Conservation (phyloP, 495 filamentous ascomycete genomes). For the Venustampulla echinocandica region DNA sequence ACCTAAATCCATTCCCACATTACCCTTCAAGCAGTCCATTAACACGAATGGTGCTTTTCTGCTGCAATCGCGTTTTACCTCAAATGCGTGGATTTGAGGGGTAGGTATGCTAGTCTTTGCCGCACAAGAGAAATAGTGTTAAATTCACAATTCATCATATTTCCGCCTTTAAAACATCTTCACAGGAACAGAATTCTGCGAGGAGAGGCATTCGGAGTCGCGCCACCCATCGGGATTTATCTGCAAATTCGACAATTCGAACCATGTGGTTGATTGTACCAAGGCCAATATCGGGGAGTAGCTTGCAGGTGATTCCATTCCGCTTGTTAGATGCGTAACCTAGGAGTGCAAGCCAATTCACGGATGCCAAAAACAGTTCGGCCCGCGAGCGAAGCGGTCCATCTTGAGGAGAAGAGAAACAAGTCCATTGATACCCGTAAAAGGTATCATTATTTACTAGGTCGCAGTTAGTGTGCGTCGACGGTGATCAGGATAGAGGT, state of each 20-base stretch:
- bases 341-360: slow-evolving; percentile 5
- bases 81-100: slow-evolving; percentile 15
- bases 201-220: slow-evolving; percentile 3
- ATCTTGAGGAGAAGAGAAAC: slow-evolving; percentile 1
- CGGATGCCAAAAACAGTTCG: slow-evolving; percentile 4
- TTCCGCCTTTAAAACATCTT: slow-evolving; percentile 5
- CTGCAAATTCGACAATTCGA: slow-evolving; percentile 10
- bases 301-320: slow-evolving; percentile 8
- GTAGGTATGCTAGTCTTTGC: slow-evolving; percentile 8
- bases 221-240: slow-evolving; percentile 14
- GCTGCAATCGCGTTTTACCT: slow-evolving; percentile 6
- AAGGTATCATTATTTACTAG: slow-evolving; percentile 1
- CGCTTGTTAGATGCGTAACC: slow-evolving; percentile 4
- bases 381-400: slow-evolving; percentile 1
- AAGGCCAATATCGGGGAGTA: slow-evolving; percentile 4
- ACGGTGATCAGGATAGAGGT: too few relatives aligned
- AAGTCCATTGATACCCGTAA: slow-evolving; percentile 5
- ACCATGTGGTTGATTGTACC: slow-evolving; percentile 12
- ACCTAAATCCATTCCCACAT: slow-evolving; percentile 16
- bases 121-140: not conserved
- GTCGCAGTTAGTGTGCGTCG: too few relatives aligned
- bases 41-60: slow-evolving; percentile 17
- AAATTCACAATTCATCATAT: slow-evolving; percentile 7
- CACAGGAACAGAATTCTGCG: slow-evolving; percentile 1
- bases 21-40: slow-evolving; percentile 20